Evolutionary conservation across 495 filamentous ascomycete genomes (phyloP), one percentile per base, ranked within the genome.

Genomic region (Aspergillus haitiensis): DNA sequence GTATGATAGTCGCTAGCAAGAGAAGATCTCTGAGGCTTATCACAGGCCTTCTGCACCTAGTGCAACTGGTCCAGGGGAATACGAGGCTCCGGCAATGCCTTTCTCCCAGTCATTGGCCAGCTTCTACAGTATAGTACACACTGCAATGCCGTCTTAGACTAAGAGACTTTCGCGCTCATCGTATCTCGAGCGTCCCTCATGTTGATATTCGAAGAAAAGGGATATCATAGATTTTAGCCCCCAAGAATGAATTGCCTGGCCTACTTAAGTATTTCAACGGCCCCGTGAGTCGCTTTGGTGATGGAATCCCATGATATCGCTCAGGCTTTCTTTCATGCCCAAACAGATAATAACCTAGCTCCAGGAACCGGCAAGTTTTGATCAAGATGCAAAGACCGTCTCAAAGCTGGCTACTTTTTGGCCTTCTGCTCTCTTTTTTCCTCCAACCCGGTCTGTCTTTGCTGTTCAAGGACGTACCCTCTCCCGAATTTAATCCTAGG

Each of bases 351-450:
- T 46, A 15, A 15, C 7, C 42, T 16, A 46, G 13, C 42, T 16
- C 42, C 7, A 13, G 16, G 12, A 46, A 46, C 7, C 42, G 18
- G 18, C 15, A 13, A 8, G 7, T 16, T n/a, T 46, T 46, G 42
- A 46, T 35, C 50, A 44, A 62, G 40, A 66, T 66, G 64, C 54
- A 53, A 6, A 55, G 47, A n/a, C 40, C 52, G 42, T 44, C 48
- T 18, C 60, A 50, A 12, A 34, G n/a, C 16, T 60, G 54, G 54
- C 50, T 66, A 35, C 18, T 52, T 7, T 56, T 50, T 12, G 35
- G 53, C 61, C 60, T 63, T 35, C n/a, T 55, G n/a, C 31, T 60
- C 40, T 55, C 55, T n/a, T 33, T 60, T 44, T 37, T 58, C 15
- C 39, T 50, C 18, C 60, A 63, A 42, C 37, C 39, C n/a, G 49